phyloP scores from a whole-genome alignment of 1,284 basidiomycete species.

The Cutaneotrichosporon spelunceum region DNA sequence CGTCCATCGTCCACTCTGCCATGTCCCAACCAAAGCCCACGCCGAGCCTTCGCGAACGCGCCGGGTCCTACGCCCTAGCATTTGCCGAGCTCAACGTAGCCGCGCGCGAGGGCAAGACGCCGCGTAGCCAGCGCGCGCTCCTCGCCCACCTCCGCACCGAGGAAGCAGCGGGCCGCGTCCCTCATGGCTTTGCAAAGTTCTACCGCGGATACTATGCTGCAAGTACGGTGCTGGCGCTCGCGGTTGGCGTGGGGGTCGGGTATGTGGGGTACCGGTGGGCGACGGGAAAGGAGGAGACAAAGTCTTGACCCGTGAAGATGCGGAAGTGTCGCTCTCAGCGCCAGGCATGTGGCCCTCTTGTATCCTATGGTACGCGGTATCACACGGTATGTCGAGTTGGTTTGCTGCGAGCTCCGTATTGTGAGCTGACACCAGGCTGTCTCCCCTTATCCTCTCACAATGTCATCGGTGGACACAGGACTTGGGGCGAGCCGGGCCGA shows the following conservation, averaged over 20 bases:
- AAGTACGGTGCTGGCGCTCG: not conserved
- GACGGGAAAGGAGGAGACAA: slow-evolving; percentile 5
- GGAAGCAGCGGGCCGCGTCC: not conserved
- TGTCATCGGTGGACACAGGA: not conserved
- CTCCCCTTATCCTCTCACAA: not conserved
- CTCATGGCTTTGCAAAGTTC: not conserved
- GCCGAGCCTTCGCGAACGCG: not conserved
- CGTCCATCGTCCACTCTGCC: not conserved
- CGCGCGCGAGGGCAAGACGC: not conserved
- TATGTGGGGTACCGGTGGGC: slow-evolving; percentile 19
- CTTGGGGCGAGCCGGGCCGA: not conserved
- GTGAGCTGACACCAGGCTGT: no score
- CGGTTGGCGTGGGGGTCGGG: not conserved
- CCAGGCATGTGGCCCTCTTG: no score
- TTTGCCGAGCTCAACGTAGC: not conserved
- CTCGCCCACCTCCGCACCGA: slow-evolving; percentile 1
- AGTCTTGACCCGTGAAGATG: no score
- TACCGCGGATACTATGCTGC: not conserved
- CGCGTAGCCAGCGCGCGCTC: not conserved
- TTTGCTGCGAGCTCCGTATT: no score
- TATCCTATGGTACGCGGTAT: no score
- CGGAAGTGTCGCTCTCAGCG: no score
- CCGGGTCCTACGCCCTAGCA: not conserved
- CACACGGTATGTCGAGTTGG: no score
- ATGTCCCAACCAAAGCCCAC: not conserved